Conservation (phyloP, 1,139 yeast species). For the Geotrichum reessii region DNA sequence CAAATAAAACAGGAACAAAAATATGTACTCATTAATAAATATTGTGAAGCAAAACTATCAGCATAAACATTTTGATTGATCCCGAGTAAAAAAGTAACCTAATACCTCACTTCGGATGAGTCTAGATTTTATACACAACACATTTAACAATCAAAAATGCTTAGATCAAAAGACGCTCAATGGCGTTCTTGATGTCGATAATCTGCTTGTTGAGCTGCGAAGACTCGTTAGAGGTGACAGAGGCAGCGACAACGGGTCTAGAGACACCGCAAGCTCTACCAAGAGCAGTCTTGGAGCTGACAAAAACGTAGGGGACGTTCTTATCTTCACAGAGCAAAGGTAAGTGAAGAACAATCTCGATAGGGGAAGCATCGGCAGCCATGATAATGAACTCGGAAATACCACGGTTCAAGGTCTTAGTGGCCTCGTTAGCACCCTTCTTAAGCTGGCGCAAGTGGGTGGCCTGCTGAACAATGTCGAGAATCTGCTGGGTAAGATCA, state of each 20-base stretch:
- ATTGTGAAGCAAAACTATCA: background rate
- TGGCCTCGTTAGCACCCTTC: conserved; percentile 99
- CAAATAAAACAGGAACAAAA: background rate
- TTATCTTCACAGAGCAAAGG: conserved; percentile 98
- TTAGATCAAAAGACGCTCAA: conserved; percentile 93
- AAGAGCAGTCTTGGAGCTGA: conserved; percentile 95
- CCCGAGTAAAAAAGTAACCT: background rate
- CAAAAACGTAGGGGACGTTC: conserved; percentile 98
- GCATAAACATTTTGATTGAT: background rate
- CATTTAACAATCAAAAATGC: background rate
- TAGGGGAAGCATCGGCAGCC: conserved; percentile 99
- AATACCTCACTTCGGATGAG: background rate
- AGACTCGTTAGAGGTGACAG: conserved; percentile 97
- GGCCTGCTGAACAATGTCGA: conserved; percentile 97
- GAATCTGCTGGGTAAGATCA: conserved; percentile 89
- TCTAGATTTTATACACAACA: background rate
- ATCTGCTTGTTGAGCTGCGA: conserved; percentile 96
- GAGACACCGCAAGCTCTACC: conserved; percentile 99
- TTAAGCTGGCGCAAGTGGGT: conserved; percentile 97
- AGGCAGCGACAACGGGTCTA: conserved; percentile 98
- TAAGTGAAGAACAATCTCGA: conserved; percentile 94
- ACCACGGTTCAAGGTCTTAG: conserved; percentile 99
- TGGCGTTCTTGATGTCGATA: conserved; percentile 96
- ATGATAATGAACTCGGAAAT: conserved; percentile 97
- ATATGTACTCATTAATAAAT: background rate